Evolutionary conservation across 208 protist genomes (phyloP), one percentile per base, ranked within the genome.

Genomic region (Crithidia expoeki): DNA sequence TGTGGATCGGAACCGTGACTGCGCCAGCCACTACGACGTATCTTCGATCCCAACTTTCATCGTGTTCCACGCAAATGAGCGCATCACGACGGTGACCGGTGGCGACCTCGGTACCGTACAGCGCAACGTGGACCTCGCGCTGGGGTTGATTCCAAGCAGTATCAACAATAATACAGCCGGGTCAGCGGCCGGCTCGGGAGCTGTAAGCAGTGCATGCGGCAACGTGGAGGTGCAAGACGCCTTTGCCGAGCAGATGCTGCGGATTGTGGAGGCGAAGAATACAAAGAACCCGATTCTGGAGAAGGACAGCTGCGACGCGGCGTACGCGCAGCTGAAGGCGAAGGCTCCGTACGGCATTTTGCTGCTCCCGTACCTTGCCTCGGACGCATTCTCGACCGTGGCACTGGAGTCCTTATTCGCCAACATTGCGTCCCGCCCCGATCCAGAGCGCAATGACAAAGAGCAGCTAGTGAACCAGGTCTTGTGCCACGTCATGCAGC

Each of bases 311-410:
- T 82, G 73, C 53, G 65, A 79, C 44, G 79, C 68, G 0, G 84
- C 81, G 30, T 90, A 81, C 47, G 64, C 72, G 47, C 50, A 79
- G 53, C 65, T 92, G n/a, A 79, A 63, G 70, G 42, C n/a, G 6
- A 64, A 70, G 42, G 44, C 51, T 11, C 80, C 84, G 1, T 74
- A 84, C 59, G 88, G 88, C 17, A 47, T 84, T 21, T 50, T 79
- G 23, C 69, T 96, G 42, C 72, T 96, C 58, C 91, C 91, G 25
- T 96, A 96, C 63, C 79, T 96, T 44, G 86, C 86, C 46, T 93
- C 84, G 6, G 73, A 84, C 50, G 76, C 66, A 55, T 93, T 84
- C 77, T 76, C 72, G 23, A 27, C 80, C 9, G 69, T 53, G 0
- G 85, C 86, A 5, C 33, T 93, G 2, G 84, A 92, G 60, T 74